These are phyloP conservation scores for Priceomyces melissophilus DNA, from an alignment of 805 yeast genomes.

Conservation along the genomic window DNA sequence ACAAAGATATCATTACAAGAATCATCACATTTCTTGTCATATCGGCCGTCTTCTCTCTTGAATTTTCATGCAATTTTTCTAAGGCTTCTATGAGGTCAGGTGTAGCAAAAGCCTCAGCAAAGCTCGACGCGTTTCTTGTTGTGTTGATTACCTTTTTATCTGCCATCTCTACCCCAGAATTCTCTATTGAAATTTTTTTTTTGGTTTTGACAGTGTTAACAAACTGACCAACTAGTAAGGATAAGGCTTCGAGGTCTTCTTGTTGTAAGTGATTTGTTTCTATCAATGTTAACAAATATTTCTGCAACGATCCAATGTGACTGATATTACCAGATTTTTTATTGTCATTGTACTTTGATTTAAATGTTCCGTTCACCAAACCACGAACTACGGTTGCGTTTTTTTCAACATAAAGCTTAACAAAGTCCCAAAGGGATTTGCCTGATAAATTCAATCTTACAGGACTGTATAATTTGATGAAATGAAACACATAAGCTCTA, in stretches of 20 bases:
- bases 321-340: conserved; percentile 49
- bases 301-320: conserved; percentile 46
- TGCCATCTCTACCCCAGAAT: conserved; percentile 7
- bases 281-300: conserved; percentile 46
- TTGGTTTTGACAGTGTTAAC: conserved; percentile 12
- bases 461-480: conserved; percentile 51
- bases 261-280: conserved; percentile 44
- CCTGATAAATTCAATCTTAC: conserved; percentile 57
- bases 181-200: conserved; percentile 11
- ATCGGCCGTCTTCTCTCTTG: conserved; percentile 49
- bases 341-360: conserved; percentile 46
- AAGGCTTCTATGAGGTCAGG: conserved; percentile 56
- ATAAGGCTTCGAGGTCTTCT: conserved; percentile 45
- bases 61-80: conserved; percentile 57
- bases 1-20: conserved; percentile 49
- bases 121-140: conserved; percentile 27
- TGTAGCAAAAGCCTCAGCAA: conserved; percentile 55
- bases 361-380: conserved; percentile 53
- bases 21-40: conserved; percentile 47
- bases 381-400: conserved; percentile 46
- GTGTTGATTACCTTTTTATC: conserved; percentile 11
- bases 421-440: conserved; percentile 62
- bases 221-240: conserved; percentile 45
- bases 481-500: conserved; percentile 47
- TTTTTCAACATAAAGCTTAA: conserved; percentile 47